These are phyloP conservation scores for Mortierella sp. DNA, from an alignment of 371 early-diverging fungal genomes.

Conservation along the genomic window DNA sequence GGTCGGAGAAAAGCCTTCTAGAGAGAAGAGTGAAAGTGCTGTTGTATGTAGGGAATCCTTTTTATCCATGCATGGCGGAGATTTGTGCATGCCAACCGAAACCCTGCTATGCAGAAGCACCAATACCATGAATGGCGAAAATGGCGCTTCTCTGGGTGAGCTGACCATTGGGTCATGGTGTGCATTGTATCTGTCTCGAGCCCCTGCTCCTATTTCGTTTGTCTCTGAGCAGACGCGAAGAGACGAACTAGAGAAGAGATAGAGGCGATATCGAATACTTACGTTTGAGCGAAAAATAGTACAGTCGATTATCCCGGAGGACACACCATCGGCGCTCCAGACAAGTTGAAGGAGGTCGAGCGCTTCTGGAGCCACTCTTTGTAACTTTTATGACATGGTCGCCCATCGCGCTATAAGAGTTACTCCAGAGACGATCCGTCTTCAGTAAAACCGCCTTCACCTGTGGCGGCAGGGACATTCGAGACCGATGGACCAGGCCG, in stretches of 20 bases:
- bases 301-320: conserved; percentile 35
- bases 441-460: neutral
- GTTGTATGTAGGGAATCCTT: neutral
- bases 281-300: conserved; percentile 42
- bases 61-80: neutral
- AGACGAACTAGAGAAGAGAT: neutral
- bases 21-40: no score
- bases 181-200: neutral
- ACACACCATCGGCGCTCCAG: conserved; percentile 53
- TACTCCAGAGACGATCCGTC: conserved; percentile 11
- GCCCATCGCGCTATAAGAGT: neutral
- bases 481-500: neutral
- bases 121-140: no score
- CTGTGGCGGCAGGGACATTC: neutral
- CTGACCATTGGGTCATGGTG: neutral
- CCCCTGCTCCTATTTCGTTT: no score
- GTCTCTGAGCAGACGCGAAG: no score
- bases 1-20: no score
- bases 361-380: conserved; percentile 54
- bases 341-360: conserved; percentile 43
- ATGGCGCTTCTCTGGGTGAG: neutral
- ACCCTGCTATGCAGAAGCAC: no score
- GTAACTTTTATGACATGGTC: conserved; percentile 26
- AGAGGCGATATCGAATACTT: conserved; percentile 7
- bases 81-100: no score